phyloP scores from a whole-genome alignment of 2,329 filamentous ascomycete genomes.

The Diaporthe ilicicola region DNA sequence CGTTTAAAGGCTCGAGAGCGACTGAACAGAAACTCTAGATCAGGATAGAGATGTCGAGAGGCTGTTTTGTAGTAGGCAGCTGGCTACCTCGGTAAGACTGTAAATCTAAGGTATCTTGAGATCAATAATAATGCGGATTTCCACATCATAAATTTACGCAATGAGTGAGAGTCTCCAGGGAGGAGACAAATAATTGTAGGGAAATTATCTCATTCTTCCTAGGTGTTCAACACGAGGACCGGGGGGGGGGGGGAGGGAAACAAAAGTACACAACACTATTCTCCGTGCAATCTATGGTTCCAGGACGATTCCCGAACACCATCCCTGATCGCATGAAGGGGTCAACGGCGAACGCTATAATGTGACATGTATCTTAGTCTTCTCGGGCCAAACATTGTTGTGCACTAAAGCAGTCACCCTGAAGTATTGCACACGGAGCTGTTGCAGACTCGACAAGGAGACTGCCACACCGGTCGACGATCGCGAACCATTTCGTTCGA shows the following conservation, averaged over 20 bases:
- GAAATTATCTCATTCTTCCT: neutral
- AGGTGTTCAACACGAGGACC: too few relatives aligned
- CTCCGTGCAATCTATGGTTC: neutral
- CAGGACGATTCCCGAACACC: neutral
- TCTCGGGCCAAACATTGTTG: neutral
- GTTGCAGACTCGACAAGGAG: neutral
- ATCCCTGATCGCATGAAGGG: neutral
- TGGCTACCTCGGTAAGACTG: too few relatives aligned
- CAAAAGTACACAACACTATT: neutral
- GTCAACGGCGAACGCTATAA: neutral
- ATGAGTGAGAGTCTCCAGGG: too few relatives aligned
- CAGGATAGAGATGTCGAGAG: neutral
- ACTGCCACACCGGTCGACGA: neutral
- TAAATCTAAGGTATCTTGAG: too few relatives aligned
- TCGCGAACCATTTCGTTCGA: neutral
- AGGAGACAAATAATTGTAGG: too few relatives aligned
- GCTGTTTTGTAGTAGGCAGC: too few relatives aligned
- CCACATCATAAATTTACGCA: too few relatives aligned
- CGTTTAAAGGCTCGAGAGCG: neutral
- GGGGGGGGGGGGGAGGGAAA: too few relatives aligned
- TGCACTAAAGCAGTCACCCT: neutral
- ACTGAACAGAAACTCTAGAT: too few relatives aligned
- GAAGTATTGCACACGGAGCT: neutral
- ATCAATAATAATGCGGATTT: neutral
- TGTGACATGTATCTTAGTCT: neutral